phyloP scores from a whole-genome alignment of 345 rosid genomes.

The Draba incana region DNA sequence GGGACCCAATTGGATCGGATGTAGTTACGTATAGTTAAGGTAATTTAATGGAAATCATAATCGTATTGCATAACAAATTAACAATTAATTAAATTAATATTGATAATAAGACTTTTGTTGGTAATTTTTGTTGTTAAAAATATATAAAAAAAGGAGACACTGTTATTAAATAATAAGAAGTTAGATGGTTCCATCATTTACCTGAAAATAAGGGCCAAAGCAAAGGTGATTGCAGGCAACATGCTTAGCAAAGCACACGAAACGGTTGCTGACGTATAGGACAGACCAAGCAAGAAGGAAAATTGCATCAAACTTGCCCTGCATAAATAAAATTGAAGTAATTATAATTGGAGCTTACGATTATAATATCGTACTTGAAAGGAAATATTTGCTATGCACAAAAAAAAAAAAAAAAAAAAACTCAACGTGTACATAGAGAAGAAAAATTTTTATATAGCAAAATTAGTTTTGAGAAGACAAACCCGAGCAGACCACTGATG shows the following conservation, averaged over 20 bases:
- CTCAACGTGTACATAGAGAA: not conserved
- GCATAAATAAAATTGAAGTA: not conserved
- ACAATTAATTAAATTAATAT: not conserved
- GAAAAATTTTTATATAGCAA: not conserved
- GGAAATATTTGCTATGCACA: not conserved
- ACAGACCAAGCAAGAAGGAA: slow-evolving; percentile 58
- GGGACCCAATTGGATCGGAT: not conserved
- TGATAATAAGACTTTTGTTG: not conserved
- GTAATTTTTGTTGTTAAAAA: not conserved
- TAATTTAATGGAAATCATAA: slow-evolving; percentile 15
- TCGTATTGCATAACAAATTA: slow-evolving; percentile 12
- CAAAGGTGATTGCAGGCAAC: slow-evolving; percentile 64
- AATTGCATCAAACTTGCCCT: slow-evolving; percentile 59
- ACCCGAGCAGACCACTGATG: slow-evolving; percentile 56
- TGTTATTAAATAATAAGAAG: slow-evolving; percentile 4
- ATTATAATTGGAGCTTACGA: not conserved
- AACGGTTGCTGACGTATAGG: slow-evolving; percentile 62
- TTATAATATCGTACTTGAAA: slow-evolving; percentile 10
- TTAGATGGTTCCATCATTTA: slow-evolving; percentile 33
- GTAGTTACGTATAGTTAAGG: slow-evolving; percentile 30
- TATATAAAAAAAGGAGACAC: not conserved
- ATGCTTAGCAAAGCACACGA: slow-evolving; percentile 59
- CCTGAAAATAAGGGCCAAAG: slow-evolving; percentile 59
- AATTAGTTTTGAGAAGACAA: slow-evolving; percentile 23
- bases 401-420: not conserved